These are phyloP conservation scores for Linum lewisii DNA, from an alignment of 345 rosid species.

Conservation along the genomic window DNA sequence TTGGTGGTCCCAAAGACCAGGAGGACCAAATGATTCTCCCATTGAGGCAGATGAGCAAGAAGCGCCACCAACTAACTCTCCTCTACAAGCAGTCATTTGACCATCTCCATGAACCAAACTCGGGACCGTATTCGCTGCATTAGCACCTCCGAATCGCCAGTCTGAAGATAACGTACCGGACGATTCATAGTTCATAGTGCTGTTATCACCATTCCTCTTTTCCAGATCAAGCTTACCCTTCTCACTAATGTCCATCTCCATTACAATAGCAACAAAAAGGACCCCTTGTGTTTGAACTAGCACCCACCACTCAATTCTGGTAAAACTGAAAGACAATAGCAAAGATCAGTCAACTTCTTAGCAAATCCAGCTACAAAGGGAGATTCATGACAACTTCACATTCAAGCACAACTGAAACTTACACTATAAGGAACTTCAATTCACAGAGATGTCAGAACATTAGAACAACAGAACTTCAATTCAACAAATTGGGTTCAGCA, in stretches of 20 bases:
- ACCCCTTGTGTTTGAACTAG: slow-evolving; percentile 15
- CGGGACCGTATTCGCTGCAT: slow-evolving; percentile 34
- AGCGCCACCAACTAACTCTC: slow-evolving; percentile 34
- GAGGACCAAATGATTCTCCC: slow-evolving; percentile 53
- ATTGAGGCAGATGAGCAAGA: slow-evolving; percentile 62
- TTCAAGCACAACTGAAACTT: slow-evolving; percentile 16
- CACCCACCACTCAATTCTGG: slow-evolving; percentile 11
- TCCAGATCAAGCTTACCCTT: slow-evolving; percentile 48
- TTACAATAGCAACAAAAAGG: slow-evolving; percentile 15
- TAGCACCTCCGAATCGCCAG: slow-evolving; percentile 48
- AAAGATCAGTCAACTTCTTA: slow-evolving; percentile 3
- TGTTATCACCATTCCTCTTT: slow-evolving; percentile 35
- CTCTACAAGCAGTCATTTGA: slow-evolving; percentile 31
- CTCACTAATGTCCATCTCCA: slow-evolving; percentile 53
- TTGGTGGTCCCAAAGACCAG: slow-evolving; percentile 55
- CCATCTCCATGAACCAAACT: slow-evolving; percentile 45
- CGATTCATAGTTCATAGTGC: slow-evolving; percentile 34
- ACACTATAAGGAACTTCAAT: slow-evolving; percentile 13
- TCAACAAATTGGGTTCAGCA: slow-evolving; percentile 12
- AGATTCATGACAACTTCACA: slow-evolving; percentile 5
- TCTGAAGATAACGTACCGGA: slow-evolving; percentile 33
- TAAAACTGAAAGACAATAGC: slow-evolving; percentile 12
- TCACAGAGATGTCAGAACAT: background rate
- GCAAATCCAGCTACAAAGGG: background rate
- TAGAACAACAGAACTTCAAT: slow-evolving; percentile 7